Conservation (phyloP, 371 early-diverging fungal species). For the Mortierella sp. region DNA sequence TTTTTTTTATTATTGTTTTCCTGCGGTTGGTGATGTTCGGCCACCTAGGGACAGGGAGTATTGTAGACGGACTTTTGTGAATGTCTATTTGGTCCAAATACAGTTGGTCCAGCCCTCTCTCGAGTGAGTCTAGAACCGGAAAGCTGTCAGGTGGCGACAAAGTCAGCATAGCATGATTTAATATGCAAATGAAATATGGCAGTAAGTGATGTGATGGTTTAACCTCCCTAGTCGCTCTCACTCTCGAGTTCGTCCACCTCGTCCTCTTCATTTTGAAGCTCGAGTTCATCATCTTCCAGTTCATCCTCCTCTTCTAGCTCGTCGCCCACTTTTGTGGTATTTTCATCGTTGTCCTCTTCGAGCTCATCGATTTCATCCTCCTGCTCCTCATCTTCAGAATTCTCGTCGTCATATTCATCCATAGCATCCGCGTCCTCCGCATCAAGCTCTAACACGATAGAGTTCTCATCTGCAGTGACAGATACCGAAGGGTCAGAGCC, state of each 20-base stretch:
- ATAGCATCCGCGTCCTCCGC: conserved; percentile 1
- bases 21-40: not conserved
- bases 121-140: no score
- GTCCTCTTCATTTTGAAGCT: not conserved
- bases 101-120: no score
- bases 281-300: conserved; percentile 10
- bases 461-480: conserved; percentile 7
- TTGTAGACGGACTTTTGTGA: no score
- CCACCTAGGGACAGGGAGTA: no score
- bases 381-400: conserved; percentile 5
- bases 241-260: conserved; percentile 12
- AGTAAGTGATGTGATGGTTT: not conserved
- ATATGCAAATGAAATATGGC: not conserved
- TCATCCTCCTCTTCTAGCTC: conserved; percentile 7
- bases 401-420: not conserved
- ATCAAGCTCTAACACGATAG: conserved; percentile 12
- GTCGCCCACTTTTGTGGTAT: not conserved
- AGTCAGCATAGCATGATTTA: no score
- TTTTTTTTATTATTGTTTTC: not conserved
- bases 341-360: conserved; percentile 4
- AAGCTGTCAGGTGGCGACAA: no score
- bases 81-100: no score
- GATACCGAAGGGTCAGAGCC: conserved; percentile 14
- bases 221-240: conserved; percentile 24
- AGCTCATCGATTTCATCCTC: conserved; percentile 3